Percentiles rank a stretch among this genome's conserved stretches.
Evolutionary conservation across 2,329 filamentous ascomycete genomes (phyloP).

Genomic region (Fusarium burgessii): DNA sequence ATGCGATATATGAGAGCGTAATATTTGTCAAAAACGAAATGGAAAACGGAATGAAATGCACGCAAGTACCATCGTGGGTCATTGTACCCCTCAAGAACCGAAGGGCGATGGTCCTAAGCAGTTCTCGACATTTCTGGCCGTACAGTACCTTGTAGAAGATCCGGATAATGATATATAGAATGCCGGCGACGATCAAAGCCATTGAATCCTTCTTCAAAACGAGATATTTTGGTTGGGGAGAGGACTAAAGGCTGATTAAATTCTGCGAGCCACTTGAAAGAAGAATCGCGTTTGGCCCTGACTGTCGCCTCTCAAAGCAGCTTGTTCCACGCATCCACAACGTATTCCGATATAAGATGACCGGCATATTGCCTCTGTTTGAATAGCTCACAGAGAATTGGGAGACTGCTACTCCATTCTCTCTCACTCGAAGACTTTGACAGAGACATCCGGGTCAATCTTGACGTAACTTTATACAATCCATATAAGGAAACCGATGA

Average conservation of each 20-base stretch:
- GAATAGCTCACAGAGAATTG: not conserved
- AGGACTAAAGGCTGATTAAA: not conserved
- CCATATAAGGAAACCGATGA: not conserved
- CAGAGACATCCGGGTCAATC: not conserved
- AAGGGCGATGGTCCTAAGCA: not conserved
- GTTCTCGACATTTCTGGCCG: not conserved
- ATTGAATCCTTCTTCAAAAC: not conserved
- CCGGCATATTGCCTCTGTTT: not conserved
- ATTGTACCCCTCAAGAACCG: not conserved
- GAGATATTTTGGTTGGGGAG: not conserved
- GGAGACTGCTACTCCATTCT: not conserved
- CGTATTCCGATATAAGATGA: not conserved
- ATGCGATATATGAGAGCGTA: not conserved
- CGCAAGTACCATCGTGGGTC: not conserved
- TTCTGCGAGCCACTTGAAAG: not conserved
- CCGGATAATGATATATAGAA: not conserved
- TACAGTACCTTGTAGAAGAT: fast-evolving
- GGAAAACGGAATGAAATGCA: not conserved
- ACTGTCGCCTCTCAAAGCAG: not conserved
- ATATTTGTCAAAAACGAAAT: not conserved
- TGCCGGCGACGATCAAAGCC: fast-evolving
- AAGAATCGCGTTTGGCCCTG: not conserved
- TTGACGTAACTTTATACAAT: fast-evolving
- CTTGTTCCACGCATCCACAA: not conserved
- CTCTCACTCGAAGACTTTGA: not conserved